Base-by-base conservation (phyloP, 73 alveolate genomes). In the Paraurostyla sp. region DNA sequence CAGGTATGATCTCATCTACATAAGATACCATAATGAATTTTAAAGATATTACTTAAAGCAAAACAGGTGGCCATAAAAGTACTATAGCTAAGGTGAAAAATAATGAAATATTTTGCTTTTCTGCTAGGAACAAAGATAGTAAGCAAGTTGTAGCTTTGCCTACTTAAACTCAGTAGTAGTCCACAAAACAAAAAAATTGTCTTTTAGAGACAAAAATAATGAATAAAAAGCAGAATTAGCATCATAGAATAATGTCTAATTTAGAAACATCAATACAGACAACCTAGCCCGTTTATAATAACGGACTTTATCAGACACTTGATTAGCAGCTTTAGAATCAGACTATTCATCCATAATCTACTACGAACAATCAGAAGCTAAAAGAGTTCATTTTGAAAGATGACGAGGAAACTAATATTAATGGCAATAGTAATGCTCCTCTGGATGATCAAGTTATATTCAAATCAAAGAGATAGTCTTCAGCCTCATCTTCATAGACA, bases 311-410 rank as follows among this genome's bases (percentile, higher is more conserved):
- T 43, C 40, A 33, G 16, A 69, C 84, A 4, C 41, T 69, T 7
- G 84, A 69, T 69, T 6, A 69, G 13, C 29, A 43, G 18, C 18
- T 46, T 69, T 15, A 22, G 23, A 38, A 42, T 4, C 20, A 35
- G 30, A 23, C 65, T 27, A 36, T 11, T 2, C 38, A 11, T 46
- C 84, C 84, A n/a, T 69, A 7, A 11, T 41, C 84, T 15, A 69
- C 84, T 16, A 22, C 20, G 22, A 69, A 68, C 51, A 43, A 62
- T 43, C 30, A 62, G 25, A 41, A 69, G 40, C 36, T 69, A 7
- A 9, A 38, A 60, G 78, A 60, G 7, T 60, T 60, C 25, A 60
- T 60, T 60, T 30, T 60, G 51, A 60, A 60, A 60, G 78, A 60
- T 7, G 78, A 60, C 32, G 78, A 60, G 3, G 78, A 60, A 27